Conservation (phyloP, 306 rosid species). For the Lablab purpureus region DNA sequence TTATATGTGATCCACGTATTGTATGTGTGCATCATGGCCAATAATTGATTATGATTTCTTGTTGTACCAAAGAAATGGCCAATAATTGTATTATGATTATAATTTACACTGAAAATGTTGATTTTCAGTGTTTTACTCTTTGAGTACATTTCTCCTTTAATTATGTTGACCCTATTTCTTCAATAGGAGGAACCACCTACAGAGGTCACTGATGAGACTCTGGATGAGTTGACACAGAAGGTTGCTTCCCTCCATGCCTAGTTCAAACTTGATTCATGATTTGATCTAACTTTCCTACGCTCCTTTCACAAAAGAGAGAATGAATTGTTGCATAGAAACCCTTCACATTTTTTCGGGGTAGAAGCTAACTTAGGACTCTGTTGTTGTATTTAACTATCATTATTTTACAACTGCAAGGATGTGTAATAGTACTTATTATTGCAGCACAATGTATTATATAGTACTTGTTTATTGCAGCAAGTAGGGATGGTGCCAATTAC, state of each 20-base stretch:
- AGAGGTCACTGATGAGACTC: conserved; percentile 55
- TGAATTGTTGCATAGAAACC: conserved; percentile 37
- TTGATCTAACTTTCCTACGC: neutral
- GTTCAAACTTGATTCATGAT: conserved; percentile 35
- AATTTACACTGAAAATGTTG: no score
- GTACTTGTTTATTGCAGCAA: neutral
- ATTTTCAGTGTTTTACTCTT: neutral
- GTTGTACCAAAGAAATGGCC: no score
- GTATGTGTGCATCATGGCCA: no score
- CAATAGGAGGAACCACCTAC: conserved; percentile 61
- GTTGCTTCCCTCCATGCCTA: conserved; percentile 57
- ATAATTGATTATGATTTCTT: no score
- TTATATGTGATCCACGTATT: neutral
- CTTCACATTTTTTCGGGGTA: conserved; percentile 39
- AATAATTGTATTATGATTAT: no score
- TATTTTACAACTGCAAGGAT: conserved; percentile 30
- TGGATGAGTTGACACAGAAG: conserved; percentile 62
- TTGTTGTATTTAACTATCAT: conserved; percentile 26
- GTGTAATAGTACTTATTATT: conserved; percentile 32
- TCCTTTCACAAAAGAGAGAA: neutral
- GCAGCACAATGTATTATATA: conserved; percentile 15
- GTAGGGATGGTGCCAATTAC: neutral
- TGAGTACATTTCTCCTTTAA: neutral
- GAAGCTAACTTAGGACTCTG: conserved; percentile 51
- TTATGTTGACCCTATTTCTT: neutral